phyloP scores from a whole-genome alignment of 1,284 basidiomycete species.

The Sanguinoderma infundibulare region DNA sequence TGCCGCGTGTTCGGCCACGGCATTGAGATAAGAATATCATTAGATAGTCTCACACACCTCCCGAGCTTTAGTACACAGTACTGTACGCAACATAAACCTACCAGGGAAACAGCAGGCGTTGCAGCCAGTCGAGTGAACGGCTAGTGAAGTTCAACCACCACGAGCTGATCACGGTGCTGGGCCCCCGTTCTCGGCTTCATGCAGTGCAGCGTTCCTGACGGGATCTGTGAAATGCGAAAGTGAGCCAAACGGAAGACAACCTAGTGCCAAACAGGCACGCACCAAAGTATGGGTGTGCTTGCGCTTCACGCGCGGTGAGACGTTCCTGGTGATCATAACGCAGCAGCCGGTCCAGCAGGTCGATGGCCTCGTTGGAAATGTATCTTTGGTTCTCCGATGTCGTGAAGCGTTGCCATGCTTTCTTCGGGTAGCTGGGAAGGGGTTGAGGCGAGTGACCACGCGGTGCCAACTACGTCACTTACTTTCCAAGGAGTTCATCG shows the following conservation, averaged over 20 bases:
- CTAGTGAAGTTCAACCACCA: slow-evolving; percentile 2
- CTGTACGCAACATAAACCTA: not conserved
- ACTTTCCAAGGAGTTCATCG: slow-evolving; percentile 88
- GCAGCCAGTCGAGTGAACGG: slow-evolving; percentile 11
- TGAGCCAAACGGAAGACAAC: slow-evolving; percentile 29
- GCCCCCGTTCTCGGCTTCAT: slow-evolving; percentile 75
- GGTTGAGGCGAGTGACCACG: slow-evolving; percentile 15
- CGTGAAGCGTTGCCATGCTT: slow-evolving; percentile 94
- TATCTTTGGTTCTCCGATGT: slow-evolving; percentile 96
- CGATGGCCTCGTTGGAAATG: slow-evolving; percentile 98
- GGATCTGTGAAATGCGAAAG: slow-evolving; percentile 48
- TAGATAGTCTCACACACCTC: slow-evolving; percentile 25
- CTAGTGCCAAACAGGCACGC: slow-evolving; percentile 10
- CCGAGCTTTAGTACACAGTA: slow-evolving; percentile 21
- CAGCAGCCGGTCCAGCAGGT: slow-evolving; percentile 95
- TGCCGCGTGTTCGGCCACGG: slow-evolving; percentile 8
- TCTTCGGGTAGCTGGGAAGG: slow-evolving; percentile 78
- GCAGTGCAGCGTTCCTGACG: slow-evolving; percentile 54
- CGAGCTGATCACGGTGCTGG: slow-evolving; percentile 58
- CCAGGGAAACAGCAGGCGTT: not conserved
- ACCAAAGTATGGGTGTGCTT: slow-evolving; percentile 91
- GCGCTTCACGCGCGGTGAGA: slow-evolving; percentile 91
- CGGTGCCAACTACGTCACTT: slow-evolving; percentile 20
- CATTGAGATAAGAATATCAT: slow-evolving; percentile 26
- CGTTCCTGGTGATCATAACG: slow-evolving; percentile 98